phyloP scores from a whole-genome alignment of 2,329 filamentous ascomycete genomes.

The Diaporthe vexans region DNA sequence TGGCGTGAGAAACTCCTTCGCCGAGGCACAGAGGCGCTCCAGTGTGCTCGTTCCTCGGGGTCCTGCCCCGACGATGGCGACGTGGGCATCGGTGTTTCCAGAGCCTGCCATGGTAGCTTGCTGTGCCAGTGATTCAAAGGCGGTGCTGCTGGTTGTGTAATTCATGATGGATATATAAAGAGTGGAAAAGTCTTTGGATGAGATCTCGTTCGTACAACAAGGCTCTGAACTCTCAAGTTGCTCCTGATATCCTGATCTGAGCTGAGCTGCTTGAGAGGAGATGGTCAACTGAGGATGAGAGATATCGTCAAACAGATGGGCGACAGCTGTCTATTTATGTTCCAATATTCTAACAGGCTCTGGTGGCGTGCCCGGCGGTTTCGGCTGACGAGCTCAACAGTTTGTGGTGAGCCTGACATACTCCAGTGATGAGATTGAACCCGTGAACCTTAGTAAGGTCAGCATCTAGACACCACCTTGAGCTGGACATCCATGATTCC shows the following conservation, averaged over 20 bases:
- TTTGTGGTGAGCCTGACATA: not conserved
- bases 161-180: not conserved
- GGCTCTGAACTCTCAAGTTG: not conserved
- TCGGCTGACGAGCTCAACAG: not conserved
- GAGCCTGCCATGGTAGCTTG: not conserved
- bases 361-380: not conserved
- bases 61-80: constrained; percentile 29
- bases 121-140: not conserved
- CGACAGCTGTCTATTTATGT: constrained; percentile 5
- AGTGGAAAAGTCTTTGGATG: not conserved
- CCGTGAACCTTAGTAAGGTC: not conserved
- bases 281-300: not conserved
- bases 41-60: constrained; percentile 23
- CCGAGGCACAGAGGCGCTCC: constrained; percentile 32
- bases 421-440: not conserved
- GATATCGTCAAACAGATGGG: not conserved
- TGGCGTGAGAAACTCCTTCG: not conserved
- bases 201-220: not conserved
- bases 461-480: not conserved
- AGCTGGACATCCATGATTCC: not conserved
- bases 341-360: not conserved
- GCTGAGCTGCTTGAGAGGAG: not conserved
- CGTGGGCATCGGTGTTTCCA: not conserved
- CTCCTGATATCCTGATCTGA: constrained; percentile 12
- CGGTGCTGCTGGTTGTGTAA: constrained; percentile 17